Base-by-base conservation (phyloP, 2,329 filamentous ascomycete genomes). In the Epichloe gansuensis region DNA sequence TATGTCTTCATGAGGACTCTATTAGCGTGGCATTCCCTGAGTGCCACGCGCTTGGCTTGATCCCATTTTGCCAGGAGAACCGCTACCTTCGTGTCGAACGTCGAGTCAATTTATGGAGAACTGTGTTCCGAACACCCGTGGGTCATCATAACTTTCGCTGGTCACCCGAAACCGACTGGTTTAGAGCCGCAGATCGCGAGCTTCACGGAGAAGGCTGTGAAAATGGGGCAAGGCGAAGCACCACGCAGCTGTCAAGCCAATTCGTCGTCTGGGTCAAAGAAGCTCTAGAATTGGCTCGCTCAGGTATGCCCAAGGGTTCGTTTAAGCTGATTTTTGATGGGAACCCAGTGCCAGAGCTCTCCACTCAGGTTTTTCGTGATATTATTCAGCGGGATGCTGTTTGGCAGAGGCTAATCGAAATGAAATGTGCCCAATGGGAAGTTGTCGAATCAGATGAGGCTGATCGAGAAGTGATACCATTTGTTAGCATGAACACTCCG, bases 1-100 rank as follows among this genome's bases (percentile, higher is more conserved):
- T 31, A 23, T 45, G 43, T 9, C 23, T 45, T 45, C 43, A 45
- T 31, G 43, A 31, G 43, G 23, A n/a, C 23, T n/a, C 43, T 31
- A 25, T 45, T 25, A 45, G 43, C 21, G 43, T 31, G 21, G 43
- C 43, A 45, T 45, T 45, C 4, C 23, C 43, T 28, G 43, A 45
- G 23, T 45, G 43, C 43, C 43, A 45, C 12, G 43, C 23, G 21
- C 43, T 31, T 11, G 43, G 43, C 21, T 15, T 6, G 5, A 45
- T 45, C 2, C 17, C 43, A 6, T 45, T 45, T n/a, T 45, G 43
- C 43, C 43, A 45, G 23, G 43, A 45, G 12, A 45, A 45, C 12
- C 43, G 11, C 12, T 2, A 15, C 12, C 43, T 45, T 45, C 23
- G 9, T 45, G 23, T 45, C 21, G 23, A 45, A 17, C 23, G 43